Evolutionary conservation across 1,284 basidiomycete species (phyloP).

Genomic region (Termitomyces sp.): DNA sequence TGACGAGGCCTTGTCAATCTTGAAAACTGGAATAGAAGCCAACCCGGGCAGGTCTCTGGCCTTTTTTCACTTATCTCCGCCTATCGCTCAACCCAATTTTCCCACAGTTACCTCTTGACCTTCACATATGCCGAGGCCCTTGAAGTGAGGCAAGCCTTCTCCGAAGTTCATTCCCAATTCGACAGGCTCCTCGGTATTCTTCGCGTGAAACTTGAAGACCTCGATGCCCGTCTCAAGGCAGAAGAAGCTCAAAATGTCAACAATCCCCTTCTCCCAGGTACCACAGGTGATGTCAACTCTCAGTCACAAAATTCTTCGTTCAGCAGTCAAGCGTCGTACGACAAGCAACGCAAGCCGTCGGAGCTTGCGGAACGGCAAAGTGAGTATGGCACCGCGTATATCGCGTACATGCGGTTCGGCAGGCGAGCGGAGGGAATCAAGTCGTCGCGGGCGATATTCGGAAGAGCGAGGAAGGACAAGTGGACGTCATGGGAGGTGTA

Average conservation of each 20-base stretch:
- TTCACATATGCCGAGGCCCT: constrained; percentile 85
- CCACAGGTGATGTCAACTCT: constrained; percentile 8
- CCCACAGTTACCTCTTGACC: constrained; percentile 74
- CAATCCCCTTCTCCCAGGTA: constrained; percentile 12
- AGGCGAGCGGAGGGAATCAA: constrained; percentile 79
- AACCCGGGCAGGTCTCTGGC: constrained; percentile 69
- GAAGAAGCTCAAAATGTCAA: constrained; percentile 27
- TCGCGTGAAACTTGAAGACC: constrained; percentile 41
- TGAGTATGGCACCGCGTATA: constrained; percentile 67
- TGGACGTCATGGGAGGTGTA: constrained; percentile 91
- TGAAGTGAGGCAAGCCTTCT: constrained; percentile 64
- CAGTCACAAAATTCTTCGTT: constrained; percentile 24
- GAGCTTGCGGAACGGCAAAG: constrained; percentile 59
- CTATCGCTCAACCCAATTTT: background rate
- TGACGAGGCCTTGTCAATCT: constrained; percentile 77
- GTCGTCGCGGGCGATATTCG: constrained; percentile 76
- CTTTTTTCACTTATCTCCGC: background rate
- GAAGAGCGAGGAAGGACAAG: constrained; percentile 79
- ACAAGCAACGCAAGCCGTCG: constrained; percentile 41
- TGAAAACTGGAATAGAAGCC: constrained; percentile 84
- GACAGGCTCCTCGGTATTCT: constrained; percentile 70
- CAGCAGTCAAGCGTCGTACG: constrained; percentile 32
- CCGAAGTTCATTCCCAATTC: constrained; percentile 65
- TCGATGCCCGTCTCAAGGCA: background rate
- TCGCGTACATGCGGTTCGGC: constrained; percentile 92